phyloP scores from a whole-genome alignment of 495 filamentous ascomycete species.

The Haplographium delicatum region DNA sequence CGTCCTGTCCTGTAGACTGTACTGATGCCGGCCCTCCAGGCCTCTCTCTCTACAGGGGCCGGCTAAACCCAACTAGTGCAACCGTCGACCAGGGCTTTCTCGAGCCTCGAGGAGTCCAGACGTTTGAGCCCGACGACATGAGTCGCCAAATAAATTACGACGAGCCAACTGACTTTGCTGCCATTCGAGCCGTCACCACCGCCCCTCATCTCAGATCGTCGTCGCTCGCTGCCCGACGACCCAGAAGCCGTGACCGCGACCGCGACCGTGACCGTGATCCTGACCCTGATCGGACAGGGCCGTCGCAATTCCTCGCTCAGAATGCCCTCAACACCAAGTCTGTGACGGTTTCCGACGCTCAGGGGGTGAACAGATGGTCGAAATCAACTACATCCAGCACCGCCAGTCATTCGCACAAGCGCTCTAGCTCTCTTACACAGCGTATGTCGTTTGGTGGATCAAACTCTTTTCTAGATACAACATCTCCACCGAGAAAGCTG shows the following conservation, averaged over 20 bases:
- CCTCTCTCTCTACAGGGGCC: too few relatives aligned
- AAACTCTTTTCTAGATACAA: slow-evolving; percentile 28
- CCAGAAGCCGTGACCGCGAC: slow-evolving; percentile 15
- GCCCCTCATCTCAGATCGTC: slow-evolving; percentile 9
- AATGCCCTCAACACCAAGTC: slow-evolving; percentile 11
- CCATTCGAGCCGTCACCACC: not conserved
- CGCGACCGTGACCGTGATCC: too few relatives aligned
- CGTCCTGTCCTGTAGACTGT: too few relatives aligned
- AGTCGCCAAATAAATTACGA: slow-evolving; percentile 9
- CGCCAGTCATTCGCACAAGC: slow-evolving; percentile 44
- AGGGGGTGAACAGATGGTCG: slow-evolving; percentile 65
- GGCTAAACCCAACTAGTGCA: slow-evolving; percentile 7
- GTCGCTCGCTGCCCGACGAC: not conserved
- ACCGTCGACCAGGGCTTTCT: too few relatives aligned
- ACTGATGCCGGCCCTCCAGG: too few relatives aligned
- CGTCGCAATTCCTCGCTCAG: slow-evolving; percentile 2
- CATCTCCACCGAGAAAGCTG: slow-evolving; percentile 21
- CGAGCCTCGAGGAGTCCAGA: slow-evolving; percentile 1
- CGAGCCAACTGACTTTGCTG: slow-evolving; percentile 6
- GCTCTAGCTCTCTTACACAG: slow-evolving; percentile 48
- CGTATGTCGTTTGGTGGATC: slow-evolving; percentile 42
- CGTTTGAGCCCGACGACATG: slow-evolving; percentile 4
- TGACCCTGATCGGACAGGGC: too few relatives aligned
- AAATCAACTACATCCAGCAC: slow-evolving; percentile 69
- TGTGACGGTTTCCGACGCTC: slow-evolving; percentile 11